Conservation (phyloP, 208 protist genomes). For the Strigomonas galati region DNA sequence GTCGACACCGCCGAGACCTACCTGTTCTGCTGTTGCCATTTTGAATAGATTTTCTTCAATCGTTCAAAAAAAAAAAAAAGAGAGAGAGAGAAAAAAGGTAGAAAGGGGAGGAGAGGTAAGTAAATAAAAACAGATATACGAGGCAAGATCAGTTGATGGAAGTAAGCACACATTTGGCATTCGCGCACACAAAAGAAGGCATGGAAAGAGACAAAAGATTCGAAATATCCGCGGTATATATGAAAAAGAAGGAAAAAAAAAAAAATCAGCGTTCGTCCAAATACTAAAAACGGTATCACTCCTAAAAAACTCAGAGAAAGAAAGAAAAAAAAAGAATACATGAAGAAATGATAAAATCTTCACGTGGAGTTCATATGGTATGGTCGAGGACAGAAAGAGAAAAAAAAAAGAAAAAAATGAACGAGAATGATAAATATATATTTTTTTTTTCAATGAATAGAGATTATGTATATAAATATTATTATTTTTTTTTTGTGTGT, state of each 20-base stretch:
- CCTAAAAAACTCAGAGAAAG: background rate
- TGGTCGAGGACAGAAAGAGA: constrained; percentile 7
- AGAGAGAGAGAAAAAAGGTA: constrained; percentile 15
- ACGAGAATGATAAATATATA: background rate
- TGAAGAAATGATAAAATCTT: constrained; percentile 3
- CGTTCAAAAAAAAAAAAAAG: constrained; percentile 13
- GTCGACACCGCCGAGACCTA: constrained; percentile 62
- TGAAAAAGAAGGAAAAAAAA: background rate
- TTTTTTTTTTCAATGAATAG: background rate
- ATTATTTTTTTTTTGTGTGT: background rate
- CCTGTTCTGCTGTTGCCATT: constrained; percentile 42
- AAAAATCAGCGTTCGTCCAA: background rate
- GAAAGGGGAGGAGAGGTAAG: constrained; percentile 7
- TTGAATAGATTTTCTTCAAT: background rate
- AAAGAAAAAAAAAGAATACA: constrained; percentile 12
- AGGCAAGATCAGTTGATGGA: background rate
- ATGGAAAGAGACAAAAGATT: background rate
- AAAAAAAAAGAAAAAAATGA: constrained; percentile 10
- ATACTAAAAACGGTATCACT: background rate
- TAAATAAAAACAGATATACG: constrained; percentile 3
- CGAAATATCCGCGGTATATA: background rate
- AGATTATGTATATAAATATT: background rate
- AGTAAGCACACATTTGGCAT: background rate
- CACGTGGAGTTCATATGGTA: constrained; percentile 4
- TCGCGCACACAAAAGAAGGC: background rate